Evolutionary conservation across 805 yeast genomes (phyloP).

Genomic region (Metschnikowia cubensis): DNA sequence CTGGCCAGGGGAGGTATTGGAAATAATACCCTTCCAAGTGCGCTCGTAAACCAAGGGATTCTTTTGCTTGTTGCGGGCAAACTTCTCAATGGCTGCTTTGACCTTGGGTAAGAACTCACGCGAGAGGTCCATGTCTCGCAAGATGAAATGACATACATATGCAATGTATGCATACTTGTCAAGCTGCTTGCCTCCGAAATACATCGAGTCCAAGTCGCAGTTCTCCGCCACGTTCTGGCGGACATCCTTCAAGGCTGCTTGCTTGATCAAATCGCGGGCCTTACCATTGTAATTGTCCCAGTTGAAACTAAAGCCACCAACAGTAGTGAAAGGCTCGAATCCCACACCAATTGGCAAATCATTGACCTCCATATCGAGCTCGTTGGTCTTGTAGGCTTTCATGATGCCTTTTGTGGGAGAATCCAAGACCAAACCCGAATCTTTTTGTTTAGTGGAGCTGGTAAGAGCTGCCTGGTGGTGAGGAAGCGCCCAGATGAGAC

Average conservation of each 20-base stretch:
- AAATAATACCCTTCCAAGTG: constrained; percentile 73
- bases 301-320: constrained; percentile 10
- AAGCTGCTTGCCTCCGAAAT: constrained; percentile 80
- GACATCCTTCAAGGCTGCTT: constrained; percentile 47
- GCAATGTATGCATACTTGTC: constrained; percentile 89
- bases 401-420: constrained; percentile 50
- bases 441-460: constrained; percentile 21
- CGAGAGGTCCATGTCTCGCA: constrained; percentile 54
- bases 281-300: constrained; percentile 24
- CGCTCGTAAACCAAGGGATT: constrained; percentile 76
- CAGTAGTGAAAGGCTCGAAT: constrained; percentile 56
- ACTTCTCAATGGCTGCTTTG: constrained; percentile 66
- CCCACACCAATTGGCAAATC: constrained; percentile 38
- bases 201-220: constrained; percentile 80
- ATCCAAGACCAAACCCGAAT: constrained; percentile 37
- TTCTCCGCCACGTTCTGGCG: constrained; percentile 51
- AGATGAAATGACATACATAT: constrained; percentile 63
- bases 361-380: constrained; percentile 39
- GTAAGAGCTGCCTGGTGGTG: constrained; percentile 45
- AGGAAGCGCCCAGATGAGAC: constrained; percentile 49
- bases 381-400: constrained; percentile 40
- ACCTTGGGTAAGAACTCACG: constrained; percentile 49
- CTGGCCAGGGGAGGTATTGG: constrained; percentile 57
- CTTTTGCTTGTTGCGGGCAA: constrained; percentile 63
- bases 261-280: constrained; percentile 35